A percentile compares a stretch with the other conserved stretches of the same genome.
These are phyloP conservation scores for Fusarium liriodendri DNA, from an alignment of 2,329 filamentous ascomycete species.

Conservation along the genomic window DNA sequence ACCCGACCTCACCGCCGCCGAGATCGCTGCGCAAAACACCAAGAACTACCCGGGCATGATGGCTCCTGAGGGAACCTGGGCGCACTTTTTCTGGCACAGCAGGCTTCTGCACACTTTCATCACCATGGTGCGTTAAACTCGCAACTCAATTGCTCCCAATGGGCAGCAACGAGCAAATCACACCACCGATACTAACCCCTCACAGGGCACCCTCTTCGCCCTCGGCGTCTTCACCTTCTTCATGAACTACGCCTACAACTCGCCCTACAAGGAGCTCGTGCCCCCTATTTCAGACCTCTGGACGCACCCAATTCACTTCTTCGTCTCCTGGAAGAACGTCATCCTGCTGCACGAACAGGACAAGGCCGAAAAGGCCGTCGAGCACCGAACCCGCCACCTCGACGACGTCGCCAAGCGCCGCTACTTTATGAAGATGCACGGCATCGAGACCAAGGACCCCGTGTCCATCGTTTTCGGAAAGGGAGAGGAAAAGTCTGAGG, in stretches of 20 bases:
- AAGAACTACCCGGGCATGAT: constrained; percentile 91
- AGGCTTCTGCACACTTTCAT: constrained; percentile 83
- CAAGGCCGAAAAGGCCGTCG: constrained; percentile 73
- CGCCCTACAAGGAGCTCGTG: constrained; percentile 82
- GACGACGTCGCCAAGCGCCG: constrained; percentile 91
- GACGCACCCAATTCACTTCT: constrained; percentile 75
- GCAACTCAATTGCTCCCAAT: background rate
- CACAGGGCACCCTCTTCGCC: constrained; percentile 71
- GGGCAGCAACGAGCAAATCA: background rate
- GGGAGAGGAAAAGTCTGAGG: constrained; percentile 50
- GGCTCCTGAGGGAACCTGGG: constrained; percentile 83
- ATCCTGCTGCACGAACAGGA: constrained; percentile 81
- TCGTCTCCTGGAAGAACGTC: constrained; percentile 75
- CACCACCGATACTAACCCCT: constrained; percentile 10
- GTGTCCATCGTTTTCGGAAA: constrained; percentile 60
- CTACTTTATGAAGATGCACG: constrained; percentile 88
- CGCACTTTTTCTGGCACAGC: constrained; percentile 87
- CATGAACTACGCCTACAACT: constrained; percentile 82
- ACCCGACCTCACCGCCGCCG: constrained; percentile 73
- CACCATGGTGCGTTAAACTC: constrained; percentile 72
- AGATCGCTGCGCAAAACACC: constrained; percentile 72
- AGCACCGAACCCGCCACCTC: constrained; percentile 77
- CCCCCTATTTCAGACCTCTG: constrained; percentile 77
- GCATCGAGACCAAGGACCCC: constrained; percentile 73
- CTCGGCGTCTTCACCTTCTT: constrained; percentile 80